Base-by-base conservation (phyloP, 257 asterid species). In the Fraxinus quadrangulata region DNA sequence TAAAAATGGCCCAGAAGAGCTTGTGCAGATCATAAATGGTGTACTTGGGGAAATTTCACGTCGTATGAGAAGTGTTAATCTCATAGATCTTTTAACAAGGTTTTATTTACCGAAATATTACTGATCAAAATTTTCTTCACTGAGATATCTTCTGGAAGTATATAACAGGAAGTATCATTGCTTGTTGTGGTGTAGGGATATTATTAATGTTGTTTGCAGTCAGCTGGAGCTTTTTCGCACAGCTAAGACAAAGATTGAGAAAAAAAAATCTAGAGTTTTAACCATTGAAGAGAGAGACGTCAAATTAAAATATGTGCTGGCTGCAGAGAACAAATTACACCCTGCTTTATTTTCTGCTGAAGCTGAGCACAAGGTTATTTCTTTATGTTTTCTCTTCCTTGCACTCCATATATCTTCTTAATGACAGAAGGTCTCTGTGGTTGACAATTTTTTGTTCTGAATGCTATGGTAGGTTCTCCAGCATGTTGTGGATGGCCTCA, bases 321-420 rank as follows among this genome's bases (percentile, higher is more conserved):
- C 93, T 70, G 85, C 96, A 59, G 97, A 96, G 79, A 88, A 90
- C 92, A 92, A 93, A 81, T 82, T 96, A 89, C 98, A 93, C 80
- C 98, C 98, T 69, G 87, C 92, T 72, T 85, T 93, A 77, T 81
- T 93, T 89, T 96, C 98, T 82, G 85, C 97, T 74, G 97, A 96
- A 89, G 92, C 98, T 81, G 99, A 93, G 94, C 98, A 96, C 87
- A 92, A 92, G 97, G 99, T 96, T 78, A 63, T 47, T 78, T 81
- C 68, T 78, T 76, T 74, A 74, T 78, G 73, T 42, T 68, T 70
- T 54, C 72, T 79, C 70, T 71, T 26, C 33, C 40, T 75, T 51
- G 42, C 80, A 75, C 28, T 76, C 34, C 17, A 26, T 63, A 3
- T 40, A 66, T 72, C 28, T 36, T 56, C 68, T 26, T 68, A 73